Percentiles rank a stretch among this genome's conserved stretches.
Evolutionary conservation across 257 asterid genomes (phyloP).

Genomic region (Fraxinus excelsior): DNA sequence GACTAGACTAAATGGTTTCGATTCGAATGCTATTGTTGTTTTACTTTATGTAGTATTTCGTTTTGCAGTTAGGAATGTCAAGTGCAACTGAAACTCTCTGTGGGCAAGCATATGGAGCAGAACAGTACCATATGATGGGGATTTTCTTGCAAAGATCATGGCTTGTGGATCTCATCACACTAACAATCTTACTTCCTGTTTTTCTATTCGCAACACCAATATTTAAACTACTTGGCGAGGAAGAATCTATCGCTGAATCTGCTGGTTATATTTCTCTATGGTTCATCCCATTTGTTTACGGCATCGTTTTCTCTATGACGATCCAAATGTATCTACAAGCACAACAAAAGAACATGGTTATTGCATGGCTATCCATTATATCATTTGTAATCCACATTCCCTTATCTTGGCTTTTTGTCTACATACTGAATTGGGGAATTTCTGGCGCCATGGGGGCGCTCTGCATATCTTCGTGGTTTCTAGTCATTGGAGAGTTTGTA

Average conservation of each 20-base stretch:
- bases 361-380: slow-evolving; percentile 63
- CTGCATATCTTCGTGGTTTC: slow-evolving; percentile 61
- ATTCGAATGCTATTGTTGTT: not conserved
- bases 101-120: slow-evolving; percentile 94
- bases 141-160: slow-evolving; percentile 91
- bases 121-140: slow-evolving; percentile 91
- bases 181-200: slow-evolving; percentile 64
- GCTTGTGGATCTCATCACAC: slow-evolving; percentile 68
- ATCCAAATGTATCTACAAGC: slow-evolving; percentile 92
- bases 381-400: slow-evolving; percentile 68
- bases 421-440: slow-evolving; percentile 52
- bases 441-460: slow-evolving; percentile 81
- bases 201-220: slow-evolving; percentile 63
- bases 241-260: slow-evolving; percentile 48
- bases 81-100: slow-evolving; percentile 97
- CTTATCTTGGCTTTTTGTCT: slow-evolving; percentile 68
- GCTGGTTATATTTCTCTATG: slow-evolving; percentile 73
- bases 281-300: slow-evolving; percentile 76
- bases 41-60: not conserved
- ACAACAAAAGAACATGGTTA: slow-evolving; percentile 74
- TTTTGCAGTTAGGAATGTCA: slow-evolving; percentile 85
- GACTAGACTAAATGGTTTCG: too few species aligned
- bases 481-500: slow-evolving; percentile 62
- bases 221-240: slow-evolving; percentile 73
- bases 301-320: slow-evolving; percentile 71